phyloP scores from a whole-genome alignment of 192 early-diverging fungal genomes.

The Umbelopsis sp. region DNA sequence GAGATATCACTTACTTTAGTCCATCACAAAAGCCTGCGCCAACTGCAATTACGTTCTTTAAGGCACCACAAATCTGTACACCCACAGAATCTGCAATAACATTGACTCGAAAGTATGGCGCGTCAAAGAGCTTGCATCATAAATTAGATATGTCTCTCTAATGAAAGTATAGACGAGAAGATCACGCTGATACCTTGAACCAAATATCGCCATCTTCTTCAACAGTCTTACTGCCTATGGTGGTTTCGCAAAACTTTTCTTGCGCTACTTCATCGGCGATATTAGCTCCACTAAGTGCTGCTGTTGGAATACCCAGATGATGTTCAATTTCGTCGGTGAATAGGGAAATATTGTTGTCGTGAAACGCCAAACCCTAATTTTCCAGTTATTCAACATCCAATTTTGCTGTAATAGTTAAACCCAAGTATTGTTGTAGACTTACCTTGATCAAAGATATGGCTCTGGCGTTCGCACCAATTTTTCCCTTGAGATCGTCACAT shows the following conservation, averaged over 20 bases:
- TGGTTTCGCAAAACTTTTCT: slow-evolving; percentile 94
- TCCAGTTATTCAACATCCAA: background rate
- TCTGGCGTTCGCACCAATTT: slow-evolving; percentile 64
- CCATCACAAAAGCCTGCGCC: slow-evolving; percentile 96
- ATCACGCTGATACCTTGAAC: slow-evolving; percentile 16
- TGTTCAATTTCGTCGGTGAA: slow-evolving; percentile 62
- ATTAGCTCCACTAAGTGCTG: slow-evolving; percentile 90
- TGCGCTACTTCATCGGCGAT: slow-evolving; percentile 93
- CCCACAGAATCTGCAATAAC: slow-evolving; percentile 84
- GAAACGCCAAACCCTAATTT: slow-evolving; percentile 69
- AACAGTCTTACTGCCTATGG: slow-evolving; percentile 74
- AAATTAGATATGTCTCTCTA: background rate
- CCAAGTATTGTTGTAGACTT: background rate
- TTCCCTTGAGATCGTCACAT: slow-evolving; percentile 76
- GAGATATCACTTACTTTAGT: slow-evolving; percentile 53
- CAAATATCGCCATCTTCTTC: slow-evolving; percentile 70
- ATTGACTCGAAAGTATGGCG: slow-evolving; percentile 82
- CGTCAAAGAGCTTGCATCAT: slow-evolving; percentile 81
- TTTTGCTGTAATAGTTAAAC: background rate
- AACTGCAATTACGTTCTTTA: slow-evolving; percentile 97
- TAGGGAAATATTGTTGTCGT: slow-evolving; percentile 66
- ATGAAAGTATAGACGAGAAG: background rate
- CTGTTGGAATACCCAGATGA: slow-evolving; percentile 60
- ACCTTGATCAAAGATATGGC: slow-evolving; percentile 92
- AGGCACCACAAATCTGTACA: slow-evolving; percentile 93